Base-by-base conservation (phyloP, 2,329 filamentous ascomycete genomes). In the Davidsoniella eucalypti region DNA sequence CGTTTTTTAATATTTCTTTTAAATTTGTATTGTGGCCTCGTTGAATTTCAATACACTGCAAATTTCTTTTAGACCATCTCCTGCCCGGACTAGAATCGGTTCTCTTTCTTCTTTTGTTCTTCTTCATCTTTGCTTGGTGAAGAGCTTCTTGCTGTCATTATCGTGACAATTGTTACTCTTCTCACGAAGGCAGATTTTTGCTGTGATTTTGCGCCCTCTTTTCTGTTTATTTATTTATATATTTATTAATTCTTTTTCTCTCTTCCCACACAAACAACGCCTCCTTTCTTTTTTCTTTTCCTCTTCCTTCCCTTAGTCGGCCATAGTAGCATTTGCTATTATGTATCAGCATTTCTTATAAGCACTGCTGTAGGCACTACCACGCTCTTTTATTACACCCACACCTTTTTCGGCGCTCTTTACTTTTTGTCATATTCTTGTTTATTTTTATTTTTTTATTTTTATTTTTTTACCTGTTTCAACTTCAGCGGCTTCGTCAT, bases 211-310 rank as follows among this genome's bases (percentile, higher is more conserved):
- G 23, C 40, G 17, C 17, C 40, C 16, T 17, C 5, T 23, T 42
- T 14, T 42, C 40, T 42, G 23, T 23, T 21, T 42, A 18, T 10
- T 8, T 29, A 29, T 29, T 29, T 42, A 42, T 23, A 42, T 17
- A 9, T 42, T 42, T 18, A 44, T 33, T 33, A 29, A 29, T 6
- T 5, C 5, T 38, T 16, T 47, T 16, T 38, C 16, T 37, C 16
- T 37, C 44, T 36, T 23, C 21, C 23, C 14, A 16, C 26, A 26
- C 44, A 47, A 29, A 37, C 38, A 36, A 47, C 44, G 44, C 44
- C 44, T 47, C 29, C 29, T 47, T 47, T 45, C 33, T 44, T 33
- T 36, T 17, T 38, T 47, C 44, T 47, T 46, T 46, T 36, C 33
- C 29, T 45, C 9, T 45, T 18, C 23, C 18, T 45, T 45, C 43